Base-by-base conservation (phyloP, 805 yeast genomes). In the Myxozyma udenii region DNA sequence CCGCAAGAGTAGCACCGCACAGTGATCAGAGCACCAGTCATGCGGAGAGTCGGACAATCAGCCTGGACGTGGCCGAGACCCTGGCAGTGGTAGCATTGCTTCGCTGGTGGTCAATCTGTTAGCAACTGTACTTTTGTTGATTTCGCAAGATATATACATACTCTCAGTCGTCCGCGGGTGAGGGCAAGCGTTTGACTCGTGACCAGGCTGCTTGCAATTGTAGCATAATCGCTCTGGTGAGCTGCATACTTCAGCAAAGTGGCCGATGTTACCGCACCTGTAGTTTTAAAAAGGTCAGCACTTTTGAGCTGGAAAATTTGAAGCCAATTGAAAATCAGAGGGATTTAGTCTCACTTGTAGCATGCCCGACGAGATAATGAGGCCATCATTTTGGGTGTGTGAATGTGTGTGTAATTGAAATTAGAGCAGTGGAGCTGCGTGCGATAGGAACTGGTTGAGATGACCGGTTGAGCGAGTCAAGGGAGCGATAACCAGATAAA, bases 231-330 rank as follows among this genome's bases (percentile, higher is more conserved):
- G 83, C 71, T 85, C 90, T 55, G 83, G 76, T 69, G 85, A 87
- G 61, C 79, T 76, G 73, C 96, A 87, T 67, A 79, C 82, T 67
- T 85, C 95, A 60, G 95, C 95, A 66, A 87, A 78, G 75, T 87
- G 96, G 64, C 95, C 95, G 63, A 84, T 78, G 74, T 86, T 87
- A 67, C 96, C 96, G 75, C 96, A 87, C 71, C 87, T 87, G 26
- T 16, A 39, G 16, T 28, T 9, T 28, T 14, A 28, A 28, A 9
- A 28, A 28, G 14, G 33, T 9, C 33, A 28, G 33, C 33, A 28
- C 9, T 28, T 28, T 9, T 28, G 32, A 19, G 26, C 32, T 4
- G 39, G 25, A 23, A 21, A 21, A 6, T n/a, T 5, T 22, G 16
- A n/a, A 9, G 14, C 12, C 35, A 6, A 7, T 36, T 6, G 6